Base-by-base conservation (phyloP, 768 basidiomycete species). In the Mrakia frigida region DNA sequence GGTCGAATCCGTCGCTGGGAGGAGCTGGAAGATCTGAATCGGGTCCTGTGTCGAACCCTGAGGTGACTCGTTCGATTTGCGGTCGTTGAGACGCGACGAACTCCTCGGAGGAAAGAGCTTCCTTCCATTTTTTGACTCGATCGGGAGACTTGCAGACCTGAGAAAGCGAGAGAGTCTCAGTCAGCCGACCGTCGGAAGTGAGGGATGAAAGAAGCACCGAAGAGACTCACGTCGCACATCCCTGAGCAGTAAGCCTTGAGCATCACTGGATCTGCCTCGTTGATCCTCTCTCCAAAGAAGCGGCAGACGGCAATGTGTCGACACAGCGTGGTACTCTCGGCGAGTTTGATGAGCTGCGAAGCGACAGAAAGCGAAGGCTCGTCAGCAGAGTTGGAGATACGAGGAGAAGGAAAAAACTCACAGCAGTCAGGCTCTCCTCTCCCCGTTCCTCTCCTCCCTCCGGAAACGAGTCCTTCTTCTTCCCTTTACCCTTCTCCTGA, bases 61-160 rank as follows among this genome's bases (percentile, higher is more conserved):
- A 72, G 56, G 52, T 53, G 39, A 31, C 25, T 56, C 76, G 70
- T 73, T 71, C 50, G 46, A 76, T 33, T 56, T 73, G 71, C 2
- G 70, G 70, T n/a, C 60, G 70, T 67, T 77, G 76, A 10, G 76
- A 73, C 35, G 73, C 77, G 16, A 56, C 73, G 4, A 68, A 56
- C 6, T 78, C 77, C 21, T 74, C 77, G 18, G 77, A 70, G 6
- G 77, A 68, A 2, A 78, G 77, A 10, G 59, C 59, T 33, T 43
- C 35, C 37, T 43, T 46, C 43, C 67, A 23, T 9, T 74, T 83
- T 71, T 82, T 85, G 0, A 88, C 87, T 83, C 89, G 92, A 33
- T 89, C 89, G 0, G 91, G 90, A 78, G 89, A 88, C 83, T 90
- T 92, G 84, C 92, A 93, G 4, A 92, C 86, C 92, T 93, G 39